phyloP scores from a whole-genome alignment of 169 alveolate species.

The Cryptosporidium xiaoi region DNA sequence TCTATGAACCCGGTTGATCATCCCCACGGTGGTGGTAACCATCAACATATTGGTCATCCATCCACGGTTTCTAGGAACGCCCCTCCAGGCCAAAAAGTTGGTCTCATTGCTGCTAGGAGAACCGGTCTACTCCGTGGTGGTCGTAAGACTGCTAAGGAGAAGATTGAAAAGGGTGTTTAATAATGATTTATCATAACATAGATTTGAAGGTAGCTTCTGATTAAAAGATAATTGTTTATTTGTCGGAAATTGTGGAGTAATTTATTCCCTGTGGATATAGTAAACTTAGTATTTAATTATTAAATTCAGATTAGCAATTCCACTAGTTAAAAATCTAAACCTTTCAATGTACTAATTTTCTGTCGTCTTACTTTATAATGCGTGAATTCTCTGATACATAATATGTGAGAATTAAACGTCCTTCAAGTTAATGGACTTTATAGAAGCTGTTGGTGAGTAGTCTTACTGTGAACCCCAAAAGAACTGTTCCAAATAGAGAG shows the following conservation, averaged over 20 bases:
- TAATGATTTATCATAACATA: neutral
- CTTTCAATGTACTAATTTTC: neutral
- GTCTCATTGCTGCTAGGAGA: slow-evolving; percentile 99
- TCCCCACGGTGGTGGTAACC: slow-evolving; percentile 99
- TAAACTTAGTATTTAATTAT: slow-evolving; percentile 49
- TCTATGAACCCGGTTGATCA: slow-evolving; percentile 99
- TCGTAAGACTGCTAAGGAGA: slow-evolving; percentile 68
- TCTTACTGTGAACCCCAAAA: slow-evolving; percentile 9
- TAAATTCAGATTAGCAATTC: slow-evolving; percentile 39
- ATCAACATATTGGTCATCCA: slow-evolving; percentile 98
- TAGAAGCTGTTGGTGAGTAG: neutral
- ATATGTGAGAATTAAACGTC: no score
- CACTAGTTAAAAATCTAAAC: slow-evolving; percentile 29
- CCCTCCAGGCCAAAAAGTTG: slow-evolving; percentile 99
- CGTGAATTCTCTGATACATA: neutral
- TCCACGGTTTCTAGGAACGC: slow-evolving; percentile 97
- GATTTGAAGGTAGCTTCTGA: slow-evolving; percentile 43
- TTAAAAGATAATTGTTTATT: slow-evolving; percentile 40
- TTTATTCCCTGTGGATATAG: neutral
- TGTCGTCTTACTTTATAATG: neutral
- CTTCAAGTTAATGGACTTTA: neutral
- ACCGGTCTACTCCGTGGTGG: slow-evolving; percentile 99
- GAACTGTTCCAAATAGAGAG: slow-evolving; percentile 6
- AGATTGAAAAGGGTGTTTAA: slow-evolving; percentile 68
- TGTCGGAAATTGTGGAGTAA: neutral